Conservation (phyloP, 2,329 filamentous ascomycete genomes). For the Scedosporium aurantiacum region DNA sequence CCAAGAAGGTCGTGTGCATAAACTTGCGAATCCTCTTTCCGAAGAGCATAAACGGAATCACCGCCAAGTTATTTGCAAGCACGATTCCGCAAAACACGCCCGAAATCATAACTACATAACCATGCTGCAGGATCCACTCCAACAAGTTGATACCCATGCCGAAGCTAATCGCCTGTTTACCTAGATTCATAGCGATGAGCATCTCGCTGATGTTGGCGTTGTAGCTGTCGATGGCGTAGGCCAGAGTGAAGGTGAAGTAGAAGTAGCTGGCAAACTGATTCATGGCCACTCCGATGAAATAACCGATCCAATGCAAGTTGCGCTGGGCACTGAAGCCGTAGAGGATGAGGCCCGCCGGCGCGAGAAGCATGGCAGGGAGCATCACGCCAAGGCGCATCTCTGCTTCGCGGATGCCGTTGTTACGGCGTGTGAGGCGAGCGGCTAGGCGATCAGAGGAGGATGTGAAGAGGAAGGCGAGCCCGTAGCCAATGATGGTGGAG, state of each 20-base stretch:
- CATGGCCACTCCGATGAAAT: conserved; percentile 38
- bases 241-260: conserved; percentile 46
- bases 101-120: conserved; percentile 39
- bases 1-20: conserved; percentile 35
- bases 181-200: conserved; percentile 49
- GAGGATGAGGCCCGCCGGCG: conserved; percentile 29
- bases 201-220: conserved; percentile 49
- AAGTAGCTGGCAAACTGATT: conserved; percentile 39
- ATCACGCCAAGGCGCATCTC: conserved; percentile 33
- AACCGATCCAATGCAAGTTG: conserved; percentile 32
- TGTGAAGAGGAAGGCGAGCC: conserved; percentile 32
- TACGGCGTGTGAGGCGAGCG: conserved; percentile 29
- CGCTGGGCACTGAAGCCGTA: conserved; percentile 26
- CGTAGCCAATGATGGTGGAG: conserved; percentile 19
- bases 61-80: conserved; percentile 34
- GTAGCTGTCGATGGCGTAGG: conserved; percentile 50
- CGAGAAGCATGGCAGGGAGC: conserved; percentile 24
- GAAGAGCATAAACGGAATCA: conserved; percentile 37
- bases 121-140: conserved; percentile 36
- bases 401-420: conserved; percentile 34
- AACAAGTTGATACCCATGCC: conserved; percentile 38
- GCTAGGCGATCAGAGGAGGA: conserved; percentile 30
- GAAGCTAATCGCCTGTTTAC: conserved; percentile 44
- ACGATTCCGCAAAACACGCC: conserved; percentile 38
- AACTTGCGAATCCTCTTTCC: conserved; percentile 37